Base-by-base conservation (phyloP, 1,284 basidiomycete genomes). In the Cutaneotrichosporon sp. region DNA sequence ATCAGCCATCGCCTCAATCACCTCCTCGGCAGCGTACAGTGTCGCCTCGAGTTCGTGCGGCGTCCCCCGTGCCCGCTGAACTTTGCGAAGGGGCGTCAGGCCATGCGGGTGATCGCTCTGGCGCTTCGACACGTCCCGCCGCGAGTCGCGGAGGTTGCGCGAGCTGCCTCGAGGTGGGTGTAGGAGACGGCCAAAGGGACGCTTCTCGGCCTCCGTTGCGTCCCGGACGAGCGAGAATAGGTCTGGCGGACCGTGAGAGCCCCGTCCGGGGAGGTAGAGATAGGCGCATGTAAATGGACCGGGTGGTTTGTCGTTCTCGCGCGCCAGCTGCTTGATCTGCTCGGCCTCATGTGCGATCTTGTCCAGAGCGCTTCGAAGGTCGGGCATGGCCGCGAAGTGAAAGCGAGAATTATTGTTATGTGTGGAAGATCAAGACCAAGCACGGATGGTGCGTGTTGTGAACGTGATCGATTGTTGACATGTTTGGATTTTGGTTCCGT, bases 211-310 rank as follows among this genome's bases (percentile, higher is more conserved):
- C 4, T 65, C 61, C 26, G 59, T 54, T 12, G 70, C 66, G 55
- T 75, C 73, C 9, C 73, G 62, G 35, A 75, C 71, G n/a, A 71
- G 60, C 4, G 49, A 34, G 5, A 66, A 54, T 3, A 75, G 54
- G 33, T 52, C 61, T 4, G 58, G 49, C 4, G 38, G 50, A 31
- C 52, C 32, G 16, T 35, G 29, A 9, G 31, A 8, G 43, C 29
- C 20, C 34, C 39, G 22, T 1, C 17, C 5, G 5, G 42, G 56
- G 5, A 64, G 57, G 44, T 65, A 48, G 16, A 74, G 64, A 43
- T 66, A 67, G 1, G 71, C 68, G 24, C 60, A 54, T 16, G 64
- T 64, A 49, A 71, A 74, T 1, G 65, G 69, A 0, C 72, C 72
- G 4, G 64, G 42, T 1, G 66, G 63, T 3, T 33, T 32, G 16